Evolutionary conservation across 2,329 filamentous ascomycete species (phyloP).

Genomic region (Fusarium transvaalense): DNA sequence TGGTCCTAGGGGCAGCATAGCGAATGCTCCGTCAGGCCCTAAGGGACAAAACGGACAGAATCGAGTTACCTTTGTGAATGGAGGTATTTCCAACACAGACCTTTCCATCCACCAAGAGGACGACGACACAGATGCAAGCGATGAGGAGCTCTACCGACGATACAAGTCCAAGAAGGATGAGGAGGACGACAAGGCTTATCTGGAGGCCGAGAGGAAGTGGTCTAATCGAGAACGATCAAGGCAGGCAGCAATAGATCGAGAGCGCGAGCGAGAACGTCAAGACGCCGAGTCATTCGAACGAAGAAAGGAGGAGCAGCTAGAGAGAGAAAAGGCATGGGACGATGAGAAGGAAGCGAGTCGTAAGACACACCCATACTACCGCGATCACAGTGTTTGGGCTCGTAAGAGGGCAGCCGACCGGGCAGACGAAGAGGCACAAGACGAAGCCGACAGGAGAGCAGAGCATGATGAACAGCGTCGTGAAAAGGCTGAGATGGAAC

Average conservation of each 20-base stretch:
- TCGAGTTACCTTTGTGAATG: slow-evolving; percentile 83
- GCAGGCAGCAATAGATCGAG: slow-evolving; percentile 86
- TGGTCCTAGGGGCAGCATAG: slow-evolving; percentile 63
- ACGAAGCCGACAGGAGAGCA: slow-evolving; percentile 83
- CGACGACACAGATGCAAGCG: slow-evolving; percentile 88
- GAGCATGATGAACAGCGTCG: slow-evolving; percentile 81
- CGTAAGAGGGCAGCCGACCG: slow-evolving; percentile 82
- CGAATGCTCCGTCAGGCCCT: slow-evolving; percentile 78
- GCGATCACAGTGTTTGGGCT: slow-evolving; percentile 86
- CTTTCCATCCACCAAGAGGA: slow-evolving; percentile 75
- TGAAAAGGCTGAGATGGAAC: slow-evolving; percentile 78
- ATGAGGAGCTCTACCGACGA: slow-evolving; percentile 84
- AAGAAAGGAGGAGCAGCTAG: slow-evolving; percentile 77
- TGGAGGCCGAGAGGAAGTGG: slow-evolving; percentile 91
- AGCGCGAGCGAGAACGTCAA: slow-evolving; percentile 82
- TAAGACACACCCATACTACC: slow-evolving; percentile 85
- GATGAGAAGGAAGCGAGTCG: slow-evolving; percentile 85
- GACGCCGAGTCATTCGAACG: slow-evolving; percentile 75
- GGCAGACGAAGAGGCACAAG: slow-evolving; percentile 78
- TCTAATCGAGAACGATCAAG: slow-evolving; percentile 87
- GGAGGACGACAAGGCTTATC: slow-evolving; percentile 83
- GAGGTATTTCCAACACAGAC: slow-evolving; percentile 73
- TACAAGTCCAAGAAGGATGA: slow-evolving; percentile 77
- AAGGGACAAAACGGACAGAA: slow-evolving; percentile 73
- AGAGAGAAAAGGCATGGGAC: slow-evolving; percentile 78